Base-by-base conservation (phyloP, 2,329 filamentous ascomycete species). In the Fusarium succisae region DNA sequence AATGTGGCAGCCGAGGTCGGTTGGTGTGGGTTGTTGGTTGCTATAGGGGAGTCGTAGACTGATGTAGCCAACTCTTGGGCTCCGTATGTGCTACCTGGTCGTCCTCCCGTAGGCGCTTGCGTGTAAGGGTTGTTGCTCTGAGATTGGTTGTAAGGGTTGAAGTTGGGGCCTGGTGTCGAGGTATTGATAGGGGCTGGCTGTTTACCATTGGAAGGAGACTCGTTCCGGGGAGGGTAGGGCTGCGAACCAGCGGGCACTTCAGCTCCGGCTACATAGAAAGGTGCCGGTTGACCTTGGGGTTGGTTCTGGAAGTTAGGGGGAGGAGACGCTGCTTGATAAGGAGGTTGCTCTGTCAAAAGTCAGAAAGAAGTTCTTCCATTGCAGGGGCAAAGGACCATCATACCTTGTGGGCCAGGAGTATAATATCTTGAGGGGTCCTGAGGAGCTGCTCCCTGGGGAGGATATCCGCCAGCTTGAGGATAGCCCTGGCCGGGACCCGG, bases 51-150 rank as follows among this genome's bases (percentile, higher is more conserved):
- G 81, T 95, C 92, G 78, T 95, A 95, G 15, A 90, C 90, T 2
- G 92, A 93, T 1, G 93, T 94, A 32, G 93, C 92, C 53, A 96
- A 86, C 83, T 96, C 93, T 82, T 95, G 93, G 2, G 93, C 89
- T 35, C 91, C 91, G 76, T 92, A 93, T 17, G 90, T 92, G 80
- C 90, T 92, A 78, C 91, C 89, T 8, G 91, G 91, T 22, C 88
- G 89, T 64, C 89, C 89, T 56, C 77, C 76, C 44, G 74, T 72
- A 66, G 82, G 84, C 62, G 82, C 86, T 80, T 81, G 87, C 48
- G 82, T 78, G 71, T 89, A 89, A 11, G 85, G 80, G 43, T 75
- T 77, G 50, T 72, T 63, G 51, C 65, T 70, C 57, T 80, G 81
- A 53, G 78, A 78, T 54, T 82, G 82, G 11, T 84, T 80, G 77